Percentiles rank a stretch among this genome's conserved stretches.
Conservation (phyloP, 202 grass and related monocot genomes). For the Saccharum hybrid region DNA sequence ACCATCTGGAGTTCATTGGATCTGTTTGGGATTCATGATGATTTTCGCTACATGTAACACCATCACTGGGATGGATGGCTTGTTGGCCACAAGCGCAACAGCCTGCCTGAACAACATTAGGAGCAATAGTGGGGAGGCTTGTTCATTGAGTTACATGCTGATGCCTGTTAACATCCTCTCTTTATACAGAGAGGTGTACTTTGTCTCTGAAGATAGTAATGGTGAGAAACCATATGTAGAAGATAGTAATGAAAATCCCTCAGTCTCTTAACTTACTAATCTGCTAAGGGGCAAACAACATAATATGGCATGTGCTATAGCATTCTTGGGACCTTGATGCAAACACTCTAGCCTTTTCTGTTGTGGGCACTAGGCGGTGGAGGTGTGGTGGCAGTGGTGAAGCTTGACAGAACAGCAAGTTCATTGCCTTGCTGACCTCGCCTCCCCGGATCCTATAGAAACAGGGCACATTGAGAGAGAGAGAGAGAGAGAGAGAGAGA, state of each 20-base stretch:
- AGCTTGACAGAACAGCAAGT: background rate
- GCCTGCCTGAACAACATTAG: background rate
- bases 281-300: conserved; percentile 5
- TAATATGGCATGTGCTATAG: background rate
- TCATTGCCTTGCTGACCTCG: background rate
- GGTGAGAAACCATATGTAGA: background rate
- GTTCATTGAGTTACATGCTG: background rate
- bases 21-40: conserved; percentile 22
- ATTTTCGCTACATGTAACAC: conserved; percentile 21
- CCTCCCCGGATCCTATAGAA: background rate
- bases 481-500: background rate
- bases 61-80: background rate
- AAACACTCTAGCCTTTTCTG: background rate
- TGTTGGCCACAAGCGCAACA: background rate
- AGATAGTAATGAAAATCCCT: background rate
- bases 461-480: background rate
- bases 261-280: background rate
- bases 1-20: conserved; percentile 17
- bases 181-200: background rate
- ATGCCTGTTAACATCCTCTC: background rate
- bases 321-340: background rate
- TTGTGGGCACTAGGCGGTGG: background rate
- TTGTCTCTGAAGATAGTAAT: too few relatives aligned
- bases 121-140: background rate
- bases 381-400: background rate